These are phyloP conservation scores for Cryptosporidium meleagridis DNA, from an alignment of 169 alveolate genomes.

Conservation along the genomic window DNA sequence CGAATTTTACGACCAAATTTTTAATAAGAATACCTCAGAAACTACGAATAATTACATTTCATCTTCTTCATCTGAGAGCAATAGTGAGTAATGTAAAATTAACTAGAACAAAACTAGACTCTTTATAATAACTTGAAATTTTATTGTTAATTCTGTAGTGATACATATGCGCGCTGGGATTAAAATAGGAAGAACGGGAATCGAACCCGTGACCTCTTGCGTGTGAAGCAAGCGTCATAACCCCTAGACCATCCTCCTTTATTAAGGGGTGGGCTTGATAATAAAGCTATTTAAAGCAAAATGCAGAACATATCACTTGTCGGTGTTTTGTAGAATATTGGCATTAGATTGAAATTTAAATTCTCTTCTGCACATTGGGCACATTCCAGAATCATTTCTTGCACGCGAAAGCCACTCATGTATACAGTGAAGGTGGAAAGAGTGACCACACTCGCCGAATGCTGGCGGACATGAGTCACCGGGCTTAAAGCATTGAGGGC, in stretches of 20 bases:
- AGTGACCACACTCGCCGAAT: constrained; percentile 86
- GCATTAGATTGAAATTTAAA: constrained; percentile 61
- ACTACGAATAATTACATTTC: neutral
- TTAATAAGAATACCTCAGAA: neutral
- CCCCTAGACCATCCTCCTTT: constrained; percentile 95
- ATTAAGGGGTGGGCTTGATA: neutral
- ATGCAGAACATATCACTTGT: neutral
- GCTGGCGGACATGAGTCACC: constrained; percentile 87
- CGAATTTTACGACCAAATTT: constrained; percentile 18
- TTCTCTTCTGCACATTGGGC: constrained; percentile 80
- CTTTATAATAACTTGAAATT: too few species aligned
- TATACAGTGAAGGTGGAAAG: constrained; percentile 85
- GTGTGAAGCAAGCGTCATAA: constrained; percentile 96
- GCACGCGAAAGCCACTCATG: constrained; percentile 82
- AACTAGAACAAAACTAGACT: neutral
- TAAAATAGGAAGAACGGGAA: constrained; percentile 87
- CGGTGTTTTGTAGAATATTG: neutral
- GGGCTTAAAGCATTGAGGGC: constrained; percentile 84
- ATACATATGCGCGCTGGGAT: neutral
- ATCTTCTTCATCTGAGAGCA: neutral
- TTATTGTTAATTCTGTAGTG: neutral
- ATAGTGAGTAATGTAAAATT: neutral
- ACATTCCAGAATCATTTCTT: constrained; percentile 74
- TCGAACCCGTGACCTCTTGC: constrained; percentile 98
- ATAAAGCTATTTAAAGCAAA: neutral